These are phyloP conservation scores for Fusarium begoniae DNA, from an alignment of 2,329 filamentous ascomycete species.

Conservation along the genomic window DNA sequence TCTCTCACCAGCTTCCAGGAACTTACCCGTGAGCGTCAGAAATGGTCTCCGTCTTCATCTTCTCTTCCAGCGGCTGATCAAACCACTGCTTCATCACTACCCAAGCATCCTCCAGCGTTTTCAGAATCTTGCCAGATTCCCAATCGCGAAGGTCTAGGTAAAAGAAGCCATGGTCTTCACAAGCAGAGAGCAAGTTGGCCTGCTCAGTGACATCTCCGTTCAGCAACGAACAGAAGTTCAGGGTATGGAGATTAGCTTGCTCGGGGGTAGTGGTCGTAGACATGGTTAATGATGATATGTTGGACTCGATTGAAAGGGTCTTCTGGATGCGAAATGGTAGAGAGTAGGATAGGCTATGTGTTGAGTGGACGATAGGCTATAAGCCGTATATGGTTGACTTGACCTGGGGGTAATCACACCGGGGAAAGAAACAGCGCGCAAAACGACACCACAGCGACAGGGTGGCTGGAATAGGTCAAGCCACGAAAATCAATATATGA, in stretches of 20 bases:
- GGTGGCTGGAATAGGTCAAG: neutral
- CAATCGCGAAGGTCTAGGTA: neutral
- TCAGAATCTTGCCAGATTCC: neutral
- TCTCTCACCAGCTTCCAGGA: fast-evolving
- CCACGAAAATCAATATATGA: fast-evolving
- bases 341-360: no score
- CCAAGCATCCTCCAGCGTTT: neutral
- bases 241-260: neutral
- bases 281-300: neutral
- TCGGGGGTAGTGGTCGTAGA: fast-evolving
- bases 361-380: no score
- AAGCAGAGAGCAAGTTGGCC: neutral
- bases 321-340: neutral
- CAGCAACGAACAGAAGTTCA: neutral
- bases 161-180: neutral
- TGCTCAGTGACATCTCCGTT: neutral
- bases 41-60: neutral
- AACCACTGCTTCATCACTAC: neutral
- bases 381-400: neutral
- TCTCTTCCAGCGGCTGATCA: neutral
- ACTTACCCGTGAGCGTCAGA: neutral
- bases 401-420: no score
- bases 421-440: neutral
- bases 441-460: neutral
- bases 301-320: no score